phyloP scores from a whole-genome alignment of 2,329 filamentous ascomycete genomes.

The Calonectria multiphialidica region DNA sequence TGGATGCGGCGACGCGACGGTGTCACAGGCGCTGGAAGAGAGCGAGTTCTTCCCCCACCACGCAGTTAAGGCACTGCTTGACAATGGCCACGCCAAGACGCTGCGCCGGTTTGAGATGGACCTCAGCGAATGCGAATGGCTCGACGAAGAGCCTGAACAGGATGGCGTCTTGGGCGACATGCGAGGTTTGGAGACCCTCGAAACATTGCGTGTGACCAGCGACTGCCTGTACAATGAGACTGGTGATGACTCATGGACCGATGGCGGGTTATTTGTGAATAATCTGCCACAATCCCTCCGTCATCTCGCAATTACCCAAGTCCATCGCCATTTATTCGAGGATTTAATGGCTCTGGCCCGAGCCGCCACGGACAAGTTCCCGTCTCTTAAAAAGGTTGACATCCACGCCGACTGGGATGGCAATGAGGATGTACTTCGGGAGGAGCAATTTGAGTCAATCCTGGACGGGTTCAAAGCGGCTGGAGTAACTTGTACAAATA shows the following conservation, averaged over 20 bases:
- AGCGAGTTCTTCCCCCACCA: not conserved
- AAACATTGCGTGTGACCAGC: not conserved
- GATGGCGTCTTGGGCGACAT: not conserved
- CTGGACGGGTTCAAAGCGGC: not conserved
- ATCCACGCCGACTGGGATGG: not conserved
- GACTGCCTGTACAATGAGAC: not conserved
- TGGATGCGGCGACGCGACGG: not conserved
- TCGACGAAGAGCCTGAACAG: not conserved
- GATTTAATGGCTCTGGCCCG: not conserved
- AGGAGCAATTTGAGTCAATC: not conserved
- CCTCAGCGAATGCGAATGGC: not conserved
- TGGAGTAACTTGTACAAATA: not conserved
- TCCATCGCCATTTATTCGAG: not conserved
- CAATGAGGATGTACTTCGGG: not conserved
- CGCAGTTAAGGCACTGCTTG: not conserved
- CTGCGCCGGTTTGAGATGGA: not conserved
- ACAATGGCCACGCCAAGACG: not conserved
- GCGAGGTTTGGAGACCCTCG: not conserved
- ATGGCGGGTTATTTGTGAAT: not conserved
- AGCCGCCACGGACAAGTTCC: not conserved
- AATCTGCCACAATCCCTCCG: not conserved
- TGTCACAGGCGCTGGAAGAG: not conserved
- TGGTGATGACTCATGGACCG: not conserved
- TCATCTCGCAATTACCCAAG: not conserved
- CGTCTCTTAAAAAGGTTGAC: not conserved